Base-by-base conservation (phyloP, 106 monocot genomes). In the Cymbidium sinense region DNA sequence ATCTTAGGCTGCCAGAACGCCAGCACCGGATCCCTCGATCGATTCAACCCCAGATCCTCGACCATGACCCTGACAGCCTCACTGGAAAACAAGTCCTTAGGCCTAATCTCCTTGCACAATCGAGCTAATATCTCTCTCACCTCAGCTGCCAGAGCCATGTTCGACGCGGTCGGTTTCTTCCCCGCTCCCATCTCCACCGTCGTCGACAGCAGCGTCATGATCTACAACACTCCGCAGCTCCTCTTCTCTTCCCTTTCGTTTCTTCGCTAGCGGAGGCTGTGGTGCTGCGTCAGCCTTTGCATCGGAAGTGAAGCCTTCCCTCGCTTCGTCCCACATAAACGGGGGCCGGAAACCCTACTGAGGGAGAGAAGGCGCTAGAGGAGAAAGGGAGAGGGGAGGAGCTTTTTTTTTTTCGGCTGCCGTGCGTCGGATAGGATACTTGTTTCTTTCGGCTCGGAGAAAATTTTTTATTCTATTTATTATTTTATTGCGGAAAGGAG, bases 11-110 rank as follows among this genome's bases (percentile, higher is more conserved):
- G n/a, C 69, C 81, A 67, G 34, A 84, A 82, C 36, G 86, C 87
- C 73, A 85, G 73, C 50, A 82, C 70, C 0, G 81, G 82, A 64
- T 91, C 94, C 83, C 69, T 89, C 18, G 80, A 70, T 54, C 83
- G 80, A 78, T 86, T 96, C 52, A 96, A 84, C 29, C 98, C 94
- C 12, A 92, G 81, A 86, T 98, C 98, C 70, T 90, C 94, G n/a
- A n/a, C n/a, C n/a, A n/a, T n/a, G n/a, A n/a, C n/a, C n/a, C n/a
- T n/a, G n/a, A n/a, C n/a, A n/a, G 2, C 88, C 61, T 98, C 98
- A 65, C 82, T 89, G 12, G 88, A 43, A 83, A 98, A 88, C 70
- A 98, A 82, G 81, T 98, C 88, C 84, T 88, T 92, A 18, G 92
- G 91, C 74, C 70, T 76, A 43, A 90, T 37, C 33, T 76, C 79